Percentiles rank a stretch among this genome's conserved stretches.
Conservation (phyloP, 2,329 filamentous ascomycete genomes). For the Pseudocercospora eumusae region DNA sequence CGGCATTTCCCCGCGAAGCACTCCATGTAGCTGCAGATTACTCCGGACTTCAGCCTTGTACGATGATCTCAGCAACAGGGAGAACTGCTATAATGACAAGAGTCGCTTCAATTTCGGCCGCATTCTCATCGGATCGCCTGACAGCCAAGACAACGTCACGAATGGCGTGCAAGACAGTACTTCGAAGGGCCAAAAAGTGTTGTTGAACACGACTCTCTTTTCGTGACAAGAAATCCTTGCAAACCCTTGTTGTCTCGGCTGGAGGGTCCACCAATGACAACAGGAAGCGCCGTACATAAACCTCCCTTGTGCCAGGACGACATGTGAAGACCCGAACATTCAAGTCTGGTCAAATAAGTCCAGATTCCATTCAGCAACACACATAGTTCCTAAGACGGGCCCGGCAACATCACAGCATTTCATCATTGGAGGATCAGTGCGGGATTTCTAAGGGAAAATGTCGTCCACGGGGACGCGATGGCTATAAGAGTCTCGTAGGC, state of each 20-base stretch:
- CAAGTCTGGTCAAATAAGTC: neutral
- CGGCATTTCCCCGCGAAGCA: neutral
- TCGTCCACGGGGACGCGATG: neutral
- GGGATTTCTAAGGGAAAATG: neutral
- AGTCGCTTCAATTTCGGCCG: neutral
- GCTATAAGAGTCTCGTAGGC: conserved; percentile 1
- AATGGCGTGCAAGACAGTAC: neutral
- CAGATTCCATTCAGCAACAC: neutral
- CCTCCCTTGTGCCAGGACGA: neutral
- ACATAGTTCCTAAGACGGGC: conserved; percentile 5
- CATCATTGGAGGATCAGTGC: neutral
- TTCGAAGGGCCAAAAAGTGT: neutral
- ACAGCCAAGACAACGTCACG: neutral
- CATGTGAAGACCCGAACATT: neutral
- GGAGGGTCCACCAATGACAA: neutral
- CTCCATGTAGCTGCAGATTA: neutral
- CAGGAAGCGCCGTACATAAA: neutral
- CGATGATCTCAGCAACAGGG: neutral
- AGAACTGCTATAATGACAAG: neutral
- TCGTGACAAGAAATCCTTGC: neutral
- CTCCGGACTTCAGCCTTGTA: conserved; percentile 1
- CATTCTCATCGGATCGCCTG: neutral
- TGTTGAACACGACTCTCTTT: neutral
- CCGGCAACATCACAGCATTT: neutral
- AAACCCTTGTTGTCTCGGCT: neutral